A percentile compares a stretch with the other conserved stretches of the same genome.
Conservation (phyloP, 2,329 filamentous ascomycete species). For the Colletotrichum euphorbiae region DNA sequence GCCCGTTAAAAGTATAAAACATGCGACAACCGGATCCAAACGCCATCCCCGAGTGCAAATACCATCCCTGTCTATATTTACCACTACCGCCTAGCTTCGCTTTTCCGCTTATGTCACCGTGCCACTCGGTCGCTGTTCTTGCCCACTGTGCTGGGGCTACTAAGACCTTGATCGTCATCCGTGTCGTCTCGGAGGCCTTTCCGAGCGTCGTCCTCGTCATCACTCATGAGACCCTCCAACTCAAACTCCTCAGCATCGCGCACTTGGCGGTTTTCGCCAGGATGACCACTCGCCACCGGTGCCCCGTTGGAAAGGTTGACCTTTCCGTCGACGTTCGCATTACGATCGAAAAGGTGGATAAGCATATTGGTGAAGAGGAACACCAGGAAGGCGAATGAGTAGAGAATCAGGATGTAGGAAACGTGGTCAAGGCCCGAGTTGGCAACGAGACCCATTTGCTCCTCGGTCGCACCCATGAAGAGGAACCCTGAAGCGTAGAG, state of each 20-base stretch:
- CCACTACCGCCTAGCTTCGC: neutral
- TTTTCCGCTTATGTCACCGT: slow-evolving; percentile 16
- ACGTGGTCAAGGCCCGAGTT: slow-evolving; percentile 85
- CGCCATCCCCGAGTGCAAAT: slow-evolving; percentile 34
- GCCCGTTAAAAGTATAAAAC: slow-evolving; percentile 16
- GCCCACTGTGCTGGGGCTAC: slow-evolving; percentile 56
- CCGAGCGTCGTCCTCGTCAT: slow-evolving; percentile 75
- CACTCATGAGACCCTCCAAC: slow-evolving; percentile 83
- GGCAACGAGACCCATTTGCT: slow-evolving; percentile 87
- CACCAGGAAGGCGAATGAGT: slow-evolving; percentile 87
- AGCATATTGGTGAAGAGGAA: slow-evolving; percentile 94
- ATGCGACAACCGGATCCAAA: slow-evolving; percentile 27
- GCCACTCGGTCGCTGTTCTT: slow-evolving; percentile 56
- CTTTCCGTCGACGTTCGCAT: slow-evolving; percentile 52
- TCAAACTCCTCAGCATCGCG: slow-evolving; percentile 88
- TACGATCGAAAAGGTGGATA: slow-evolving; percentile 82
- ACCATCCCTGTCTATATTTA: slow-evolving; percentile 31
- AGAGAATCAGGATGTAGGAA: slow-evolving; percentile 91
- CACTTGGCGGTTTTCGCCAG: slow-evolving; percentile 65
- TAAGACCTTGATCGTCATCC: slow-evolving; percentile 61
- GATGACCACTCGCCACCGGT: slow-evolving; percentile 48
- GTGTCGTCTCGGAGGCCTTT: slow-evolving; percentile 77
- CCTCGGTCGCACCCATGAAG: slow-evolving; percentile 97
- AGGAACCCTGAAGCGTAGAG: slow-evolving; percentile 93
- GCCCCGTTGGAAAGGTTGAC: slow-evolving; percentile 55